A percentile compares a stretch with the other conserved stretches of the same genome.
phyloP scores from a whole-genome alignment of 2,329 filamentous ascomycete species.

The Apiospora koreana region DNA sequence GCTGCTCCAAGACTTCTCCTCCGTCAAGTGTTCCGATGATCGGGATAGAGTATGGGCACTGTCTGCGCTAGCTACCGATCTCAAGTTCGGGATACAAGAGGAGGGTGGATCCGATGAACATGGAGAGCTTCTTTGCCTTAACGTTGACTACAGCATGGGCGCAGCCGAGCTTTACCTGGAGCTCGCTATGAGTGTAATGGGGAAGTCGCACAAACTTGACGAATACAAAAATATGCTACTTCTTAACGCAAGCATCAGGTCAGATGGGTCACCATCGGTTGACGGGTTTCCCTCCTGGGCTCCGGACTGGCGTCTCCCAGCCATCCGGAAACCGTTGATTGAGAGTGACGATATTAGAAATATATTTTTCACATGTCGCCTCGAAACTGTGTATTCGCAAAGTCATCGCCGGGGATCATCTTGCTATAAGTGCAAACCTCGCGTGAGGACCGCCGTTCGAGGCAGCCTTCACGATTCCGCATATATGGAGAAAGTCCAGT shows the following conservation, averaged over 20 bases:
- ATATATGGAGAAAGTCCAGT: background rate
- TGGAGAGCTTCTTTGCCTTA: background rate
- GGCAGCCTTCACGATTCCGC: background rate
- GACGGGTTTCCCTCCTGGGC: background rate
- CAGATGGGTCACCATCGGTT: background rate
- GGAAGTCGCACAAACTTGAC: accelerated
- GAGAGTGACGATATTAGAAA: background rate
- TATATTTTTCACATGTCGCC: background rate
- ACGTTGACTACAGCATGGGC: background rate
- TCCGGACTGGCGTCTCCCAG: background rate
- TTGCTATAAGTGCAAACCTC: background rate
- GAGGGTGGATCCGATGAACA: accelerated
- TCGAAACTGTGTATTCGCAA: no score
- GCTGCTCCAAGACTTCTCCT: background rate
- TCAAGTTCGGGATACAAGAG: background rate
- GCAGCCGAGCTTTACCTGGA: background rate
- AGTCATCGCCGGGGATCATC: no score
- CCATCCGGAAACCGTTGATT: background rate
- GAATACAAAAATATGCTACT: background rate
- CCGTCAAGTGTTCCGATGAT: background rate
- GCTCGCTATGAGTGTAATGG: background rate
- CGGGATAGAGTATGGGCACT: background rate
- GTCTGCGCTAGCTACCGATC: background rate
- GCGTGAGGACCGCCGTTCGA: background rate
- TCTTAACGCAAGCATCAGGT: background rate